A percentile compares a stretch with the other conserved stretches of the same genome.
These are phyloP conservation scores for Liriodendron chinense DNA, from an alignment of 164 flowering plant species.

Conservation along the genomic window DNA sequence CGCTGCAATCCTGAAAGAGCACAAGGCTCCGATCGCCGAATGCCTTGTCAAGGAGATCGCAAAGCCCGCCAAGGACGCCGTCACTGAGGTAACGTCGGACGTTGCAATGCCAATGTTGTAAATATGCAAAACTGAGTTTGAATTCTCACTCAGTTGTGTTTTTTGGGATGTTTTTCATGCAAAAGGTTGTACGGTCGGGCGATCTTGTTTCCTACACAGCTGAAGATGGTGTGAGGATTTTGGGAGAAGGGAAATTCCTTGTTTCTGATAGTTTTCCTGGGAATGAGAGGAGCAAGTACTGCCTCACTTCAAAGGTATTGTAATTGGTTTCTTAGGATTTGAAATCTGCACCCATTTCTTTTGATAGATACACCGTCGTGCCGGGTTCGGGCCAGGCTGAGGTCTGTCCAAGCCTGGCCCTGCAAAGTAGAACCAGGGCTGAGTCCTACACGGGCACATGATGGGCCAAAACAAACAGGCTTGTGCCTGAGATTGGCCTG, in stretches of 20 bases:
- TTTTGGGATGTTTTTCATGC: neutral
- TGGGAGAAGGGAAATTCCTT: constrained; percentile 83
- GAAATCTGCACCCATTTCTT: too few species aligned
- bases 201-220: constrained; percentile 89
- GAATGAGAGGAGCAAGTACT: constrained; percentile 91
- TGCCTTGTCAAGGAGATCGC: constrained; percentile 94
- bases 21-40: constrained; percentile 89
- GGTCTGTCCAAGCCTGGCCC: too few species aligned
- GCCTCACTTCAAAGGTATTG: constrained; percentile 88
- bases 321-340: neutral
- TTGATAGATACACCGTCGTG: too few species aligned
- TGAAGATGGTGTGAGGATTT: constrained; percentile 95
- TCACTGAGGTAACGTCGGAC: constrained; percentile 64
- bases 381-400: too few species aligned
- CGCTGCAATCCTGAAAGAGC: constrained; percentile 85
- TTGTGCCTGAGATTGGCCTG: too few species aligned
- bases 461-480: too few species aligned
- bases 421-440: too few species aligned
- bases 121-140: neutral
- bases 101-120: neutral
- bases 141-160: neutral
- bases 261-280: constrained; percentile 99
- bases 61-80: constrained; percentile 95
- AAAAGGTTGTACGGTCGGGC: constrained; percentile 96
- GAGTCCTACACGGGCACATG: too few species aligned